phyloP scores from a whole-genome alignment of 345 rosid species.

The Cardamine occulta region DNA sequence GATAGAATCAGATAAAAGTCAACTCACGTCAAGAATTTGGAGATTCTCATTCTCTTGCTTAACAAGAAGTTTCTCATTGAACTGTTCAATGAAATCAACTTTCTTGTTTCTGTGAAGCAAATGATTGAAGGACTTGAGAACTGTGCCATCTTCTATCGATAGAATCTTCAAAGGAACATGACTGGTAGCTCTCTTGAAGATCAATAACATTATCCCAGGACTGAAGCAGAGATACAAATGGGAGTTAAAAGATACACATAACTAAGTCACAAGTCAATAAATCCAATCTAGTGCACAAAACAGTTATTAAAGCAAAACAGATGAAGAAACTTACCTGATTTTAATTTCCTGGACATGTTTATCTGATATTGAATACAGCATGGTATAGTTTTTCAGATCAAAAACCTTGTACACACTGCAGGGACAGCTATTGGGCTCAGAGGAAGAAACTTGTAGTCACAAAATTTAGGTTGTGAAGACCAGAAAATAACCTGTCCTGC shows the following conservation, averaged over 20 bases:
- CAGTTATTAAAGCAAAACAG: conserved; percentile 23
- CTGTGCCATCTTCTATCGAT: conserved; percentile 96
- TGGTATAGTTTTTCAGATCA: conserved; percentile 87
- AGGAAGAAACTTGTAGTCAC: conserved; percentile 11
- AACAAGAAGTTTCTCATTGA: conserved; percentile 98
- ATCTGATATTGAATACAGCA: conserved; percentile 91
- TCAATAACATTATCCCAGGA: conserved; percentile 97
- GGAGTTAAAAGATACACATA: not conserved
- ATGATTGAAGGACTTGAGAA: conserved; percentile 88
- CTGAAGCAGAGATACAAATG: conserved; percentile 46
- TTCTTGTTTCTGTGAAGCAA: conserved; percentile 93
- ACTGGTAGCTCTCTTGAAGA: conserved; percentile 74
- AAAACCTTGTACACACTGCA: conserved; percentile 95
- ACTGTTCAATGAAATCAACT: conserved; percentile 98
- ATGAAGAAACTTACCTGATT: conserved; percentile 64
- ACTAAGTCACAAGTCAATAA: not conserved
- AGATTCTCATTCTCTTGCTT: conserved; percentile 98
- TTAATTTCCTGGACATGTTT: conserved; percentile 93
- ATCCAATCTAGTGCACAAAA: not conserved
- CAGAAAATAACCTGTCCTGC: conserved; percentile 71
- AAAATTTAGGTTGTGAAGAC: conserved; percentile 1
- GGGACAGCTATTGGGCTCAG: conserved; percentile 30
- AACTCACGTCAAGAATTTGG: conserved; percentile 92
- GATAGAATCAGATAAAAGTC: not conserved
- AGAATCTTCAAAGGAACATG: conserved; percentile 86